Evolutionary conservation across 2,329 filamentous ascomycete genomes (phyloP).

Genomic region (Trichothecium sympodiale): DNA sequence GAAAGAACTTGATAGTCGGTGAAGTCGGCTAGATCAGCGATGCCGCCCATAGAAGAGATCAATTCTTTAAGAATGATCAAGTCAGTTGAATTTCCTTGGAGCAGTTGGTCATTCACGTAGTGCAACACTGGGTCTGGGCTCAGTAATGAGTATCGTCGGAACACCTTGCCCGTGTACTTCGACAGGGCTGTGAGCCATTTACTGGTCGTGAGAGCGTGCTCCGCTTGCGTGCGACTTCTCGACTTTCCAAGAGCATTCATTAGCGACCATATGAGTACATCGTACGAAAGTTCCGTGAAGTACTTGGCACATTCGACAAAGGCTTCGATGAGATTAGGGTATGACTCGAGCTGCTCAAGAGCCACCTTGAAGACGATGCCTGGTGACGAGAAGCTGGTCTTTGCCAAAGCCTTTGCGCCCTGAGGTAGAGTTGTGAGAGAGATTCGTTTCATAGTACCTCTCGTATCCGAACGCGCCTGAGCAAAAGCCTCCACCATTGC

Average conservation of each 20-base stretch:
- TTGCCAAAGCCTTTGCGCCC: constrained; percentile 82
- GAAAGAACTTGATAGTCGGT: constrained; percentile 80
- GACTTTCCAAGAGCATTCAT: constrained; percentile 61
- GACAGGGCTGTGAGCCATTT: constrained; percentile 86
- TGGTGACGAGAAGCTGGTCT: constrained; percentile 83
- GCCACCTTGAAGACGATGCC: constrained; percentile 86
- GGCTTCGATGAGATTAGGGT: constrained; percentile 88
- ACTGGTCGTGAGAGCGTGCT: constrained; percentile 64
- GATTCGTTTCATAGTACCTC: constrained; percentile 77
- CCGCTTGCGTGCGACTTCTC: constrained; percentile 50
- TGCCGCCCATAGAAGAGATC: constrained; percentile 85
- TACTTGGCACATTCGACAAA: constrained; percentile 92
- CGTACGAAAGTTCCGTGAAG: constrained; percentile 85
- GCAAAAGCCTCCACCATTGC: constrained; percentile 72
- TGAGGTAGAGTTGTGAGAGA: constrained; percentile 76
- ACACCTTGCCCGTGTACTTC: constrained; percentile 83
- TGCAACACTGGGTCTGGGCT: constrained; percentile 76
- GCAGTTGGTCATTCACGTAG: constrained; percentile 79
- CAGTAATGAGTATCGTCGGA: constrained; percentile 74
- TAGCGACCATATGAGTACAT: constrained; percentile 86
- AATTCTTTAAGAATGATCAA: constrained; percentile 86
- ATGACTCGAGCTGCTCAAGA: constrained; percentile 82
- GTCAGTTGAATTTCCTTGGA: constrained; percentile 75
- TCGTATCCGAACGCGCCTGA: constrained; percentile 65
- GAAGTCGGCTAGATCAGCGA: constrained; percentile 76